phyloP scores from a whole-genome alignment of 2,329 filamentous ascomycete species.

The Aspergillus nomiae region DNA sequence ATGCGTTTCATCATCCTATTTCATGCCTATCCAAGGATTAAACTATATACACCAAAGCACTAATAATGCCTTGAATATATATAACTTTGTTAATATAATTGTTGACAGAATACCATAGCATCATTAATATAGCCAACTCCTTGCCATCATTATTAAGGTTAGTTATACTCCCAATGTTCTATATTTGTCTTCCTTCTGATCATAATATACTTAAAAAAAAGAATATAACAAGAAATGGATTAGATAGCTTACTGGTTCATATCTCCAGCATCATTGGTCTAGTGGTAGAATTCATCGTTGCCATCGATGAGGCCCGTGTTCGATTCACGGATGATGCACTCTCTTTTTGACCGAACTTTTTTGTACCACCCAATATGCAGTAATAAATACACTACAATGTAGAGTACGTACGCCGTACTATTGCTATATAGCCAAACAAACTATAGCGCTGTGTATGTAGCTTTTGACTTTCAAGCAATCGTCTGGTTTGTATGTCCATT shows the following conservation, averaged over 20 bases:
- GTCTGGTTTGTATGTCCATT: too few relatives aligned
- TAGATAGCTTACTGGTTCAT: slow-evolving; percentile 3
- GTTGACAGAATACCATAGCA: background rate
- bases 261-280: slow-evolving; percentile 40
- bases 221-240: slow-evolving; percentile 3
- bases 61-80: background rate
- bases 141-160: background rate
- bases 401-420: too few relatives aligned
- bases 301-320: slow-evolving; percentile 48
- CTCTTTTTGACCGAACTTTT: slow-evolving; percentile 15
- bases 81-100: background rate
- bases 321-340: slow-evolving; percentile 48
- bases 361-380: background rate
- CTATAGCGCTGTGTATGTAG: too few relatives aligned
- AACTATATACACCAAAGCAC: background rate
- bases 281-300: slow-evolving; percentile 47
- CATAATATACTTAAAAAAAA: too few relatives aligned
- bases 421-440: too few relatives aligned
- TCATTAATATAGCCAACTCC: too few relatives aligned
- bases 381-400: too few relatives aligned
- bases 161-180: background rate
- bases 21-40: background rate
- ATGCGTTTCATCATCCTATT: background rate
- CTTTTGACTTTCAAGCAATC: too few relatives aligned
- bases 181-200: too few relatives aligned